Evolutionary conservation across 257 asterid genomes (phyloP), one percentile per base, ranked within the genome.

Genomic region (Nicotiana knightiana): DNA sequence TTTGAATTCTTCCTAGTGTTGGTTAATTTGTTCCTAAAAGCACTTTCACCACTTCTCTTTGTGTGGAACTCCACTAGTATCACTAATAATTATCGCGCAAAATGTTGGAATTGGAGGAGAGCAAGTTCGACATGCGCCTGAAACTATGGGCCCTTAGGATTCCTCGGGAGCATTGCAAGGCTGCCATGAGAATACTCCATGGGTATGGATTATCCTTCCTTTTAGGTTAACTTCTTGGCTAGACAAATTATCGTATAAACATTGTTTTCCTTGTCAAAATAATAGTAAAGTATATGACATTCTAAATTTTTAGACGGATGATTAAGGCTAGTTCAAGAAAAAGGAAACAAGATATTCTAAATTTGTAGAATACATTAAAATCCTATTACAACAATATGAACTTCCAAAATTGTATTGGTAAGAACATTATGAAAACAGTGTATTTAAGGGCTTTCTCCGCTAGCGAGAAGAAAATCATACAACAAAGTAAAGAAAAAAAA

Each of bases 161-260:
- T 82, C 97, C 98, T 1, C 86, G 95, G 73, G 90, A 92, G 87
- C 94, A 91, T 84, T 93, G 99, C 92, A 96, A 93, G 86, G 84
- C 87, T 32, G 97, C 93, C 24, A 90, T 93, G 66, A 90, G 91
- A 81, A 82, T 96, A 64, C 93, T 96, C 68, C 87, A 93, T 30
- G 97, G 98, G 98, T 93, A 85, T 53, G 51, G 51, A 43, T 43
- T 43, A 43, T 79, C 8, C 66, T 24, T 48, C 12, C 15, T 71
- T 71, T n/a, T 2, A 37, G 32, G 28, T 67, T 18, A 18, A 54
- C 30, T 30, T 17, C n/a, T 21, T 68, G 39, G 35, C 58, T 68
- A n/a, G 58, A 39, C 32, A 68, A 68, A 68, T 68, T 5, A 39
- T n/a, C 77, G 0, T 68, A 26, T 39, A 68, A 21, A 39, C 33